Conservation (phyloP, 768 basidiomycete species). For the Hypholoma fasciculare region DNA sequence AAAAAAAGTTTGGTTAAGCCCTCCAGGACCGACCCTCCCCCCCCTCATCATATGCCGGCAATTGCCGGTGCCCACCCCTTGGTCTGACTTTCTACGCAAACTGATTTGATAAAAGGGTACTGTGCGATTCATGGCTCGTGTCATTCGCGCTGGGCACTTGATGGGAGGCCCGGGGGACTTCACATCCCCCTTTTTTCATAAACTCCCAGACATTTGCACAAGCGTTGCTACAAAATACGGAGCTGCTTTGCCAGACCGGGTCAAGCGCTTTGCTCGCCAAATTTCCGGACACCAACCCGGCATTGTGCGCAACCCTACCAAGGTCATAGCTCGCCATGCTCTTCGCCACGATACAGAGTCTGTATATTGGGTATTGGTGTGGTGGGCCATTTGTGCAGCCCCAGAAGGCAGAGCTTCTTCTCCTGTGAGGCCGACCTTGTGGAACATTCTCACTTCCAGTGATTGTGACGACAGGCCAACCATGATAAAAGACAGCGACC, state of each 20-base stretch:
- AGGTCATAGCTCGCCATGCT: neutral
- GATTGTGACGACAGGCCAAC: neutral
- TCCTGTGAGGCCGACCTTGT: neutral
- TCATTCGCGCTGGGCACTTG: too few relatives aligned
- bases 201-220: too few relatives aligned
- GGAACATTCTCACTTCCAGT: neutral
- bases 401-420: neutral
- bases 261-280: neutral
- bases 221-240: too few relatives aligned
- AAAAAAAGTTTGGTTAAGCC: too few relatives aligned
- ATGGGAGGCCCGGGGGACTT: too few relatives aligned
- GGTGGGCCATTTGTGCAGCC: slow-evolving; percentile 5
- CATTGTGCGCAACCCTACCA: neutral
- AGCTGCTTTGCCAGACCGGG: neutral
- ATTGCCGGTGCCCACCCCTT: too few relatives aligned
- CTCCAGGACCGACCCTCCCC: too few relatives aligned
- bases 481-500: neutral
- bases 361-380: neutral
- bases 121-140: too few relatives aligned
- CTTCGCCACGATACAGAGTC: slow-evolving; percentile 10
- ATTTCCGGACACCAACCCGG: neutral
- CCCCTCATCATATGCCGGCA: too few relatives aligned
- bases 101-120: too few relatives aligned
- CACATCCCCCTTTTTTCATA: too few relatives aligned
- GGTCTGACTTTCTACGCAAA: too few relatives aligned